Percentiles rank a stretch among this genome's conserved stretches.
Evolutionary conservation across 208 protist species (phyloP).

Genomic region (Crithidia sp.): DNA sequence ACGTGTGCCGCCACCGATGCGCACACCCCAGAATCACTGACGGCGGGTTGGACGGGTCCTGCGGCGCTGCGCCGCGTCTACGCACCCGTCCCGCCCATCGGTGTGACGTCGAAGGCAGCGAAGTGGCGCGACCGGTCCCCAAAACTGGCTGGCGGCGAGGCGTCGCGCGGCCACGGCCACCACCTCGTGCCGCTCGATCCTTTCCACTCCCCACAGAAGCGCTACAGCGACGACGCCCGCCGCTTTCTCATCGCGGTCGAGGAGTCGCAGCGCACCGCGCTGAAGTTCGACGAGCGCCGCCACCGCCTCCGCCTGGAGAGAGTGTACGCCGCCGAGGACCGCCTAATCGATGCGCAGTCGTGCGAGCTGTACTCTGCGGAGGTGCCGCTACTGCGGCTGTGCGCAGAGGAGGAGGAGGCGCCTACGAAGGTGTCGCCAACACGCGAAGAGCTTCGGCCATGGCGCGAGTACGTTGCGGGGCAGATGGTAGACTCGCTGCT

Average conservation of each 20-base stretch:
- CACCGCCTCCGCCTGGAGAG: background rate
- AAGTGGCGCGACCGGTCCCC: background rate
- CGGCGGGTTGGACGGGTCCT: background rate
- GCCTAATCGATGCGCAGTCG: background rate
- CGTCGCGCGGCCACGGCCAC: conserved; percentile 1
- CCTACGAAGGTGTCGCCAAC: background rate
- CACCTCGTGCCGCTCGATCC: conserved; percentile 18
- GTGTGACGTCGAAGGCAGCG: background rate
- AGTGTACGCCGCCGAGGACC: background rate
- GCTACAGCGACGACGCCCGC: conserved; percentile 15
- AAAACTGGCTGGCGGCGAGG: background rate
- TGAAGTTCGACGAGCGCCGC: conserved; percentile 36
- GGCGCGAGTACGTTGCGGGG: background rate
- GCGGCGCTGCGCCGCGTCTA: conserved; percentile 16
- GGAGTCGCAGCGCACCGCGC: conserved; percentile 37
- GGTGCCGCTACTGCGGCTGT: background rate
- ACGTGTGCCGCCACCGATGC: background rate
- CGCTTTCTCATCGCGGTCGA: conserved; percentile 30
- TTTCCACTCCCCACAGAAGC: background rate
- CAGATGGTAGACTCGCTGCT: background rate
- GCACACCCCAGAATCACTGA: background rate
- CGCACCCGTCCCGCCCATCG: background rate
- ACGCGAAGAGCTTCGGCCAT: background rate
- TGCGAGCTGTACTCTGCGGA: background rate
- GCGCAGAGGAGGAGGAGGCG: background rate